A percentile compares a stretch with the other conserved stretches of the same genome.
These are phyloP conservation scores for Penicillium cataractarum DNA, from an alignment of 495 filamentous ascomycete species.

Conservation along the genomic window DNA sequence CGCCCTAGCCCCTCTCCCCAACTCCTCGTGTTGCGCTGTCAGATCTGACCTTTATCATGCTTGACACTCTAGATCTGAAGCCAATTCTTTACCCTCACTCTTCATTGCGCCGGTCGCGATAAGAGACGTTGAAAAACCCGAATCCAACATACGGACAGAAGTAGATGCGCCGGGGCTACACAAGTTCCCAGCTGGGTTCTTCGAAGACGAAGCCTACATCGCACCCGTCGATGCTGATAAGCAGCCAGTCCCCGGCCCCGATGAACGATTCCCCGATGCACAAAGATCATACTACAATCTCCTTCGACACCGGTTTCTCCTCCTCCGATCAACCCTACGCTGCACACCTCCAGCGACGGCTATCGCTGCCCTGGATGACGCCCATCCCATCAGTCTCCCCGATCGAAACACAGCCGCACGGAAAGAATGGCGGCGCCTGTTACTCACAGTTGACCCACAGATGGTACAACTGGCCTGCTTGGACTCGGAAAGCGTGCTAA, in stretches of 20 bases:
- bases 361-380: constrained; percentile 54
- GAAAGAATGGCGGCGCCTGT: constrained; percentile 54
- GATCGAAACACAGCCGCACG: constrained; percentile 42
- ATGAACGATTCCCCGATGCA: constrained; percentile 45
- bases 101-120: constrained; percentile 51
- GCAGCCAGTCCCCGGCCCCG: neutral
- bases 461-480: constrained; percentile 71
- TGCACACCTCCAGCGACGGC: constrained; percentile 53
- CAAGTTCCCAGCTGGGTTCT: constrained; percentile 21
- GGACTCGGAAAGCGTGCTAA: constrained; percentile 62
- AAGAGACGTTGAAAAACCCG: neutral
- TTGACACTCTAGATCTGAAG: constrained; percentile 64
- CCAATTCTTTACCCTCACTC: constrained; percentile 67
- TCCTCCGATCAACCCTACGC: constrained; percentile 61
- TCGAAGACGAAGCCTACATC: constrained; percentile 30
- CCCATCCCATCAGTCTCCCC: constrained; percentile 60
- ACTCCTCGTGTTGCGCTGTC: constrained; percentile 8
- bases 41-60: constrained; percentile 17
- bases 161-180: neutral
- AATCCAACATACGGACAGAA: neutral
- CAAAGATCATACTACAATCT: constrained; percentile 65
- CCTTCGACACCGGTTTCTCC: constrained; percentile 61
- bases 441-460: constrained; percentile 60
- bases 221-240: constrained; percentile 18
- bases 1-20: constrained; percentile 12